Conservation (phyloP, 2,329 filamentous ascomycete genomes). For the Colletotrichum zoysiae region DNA sequence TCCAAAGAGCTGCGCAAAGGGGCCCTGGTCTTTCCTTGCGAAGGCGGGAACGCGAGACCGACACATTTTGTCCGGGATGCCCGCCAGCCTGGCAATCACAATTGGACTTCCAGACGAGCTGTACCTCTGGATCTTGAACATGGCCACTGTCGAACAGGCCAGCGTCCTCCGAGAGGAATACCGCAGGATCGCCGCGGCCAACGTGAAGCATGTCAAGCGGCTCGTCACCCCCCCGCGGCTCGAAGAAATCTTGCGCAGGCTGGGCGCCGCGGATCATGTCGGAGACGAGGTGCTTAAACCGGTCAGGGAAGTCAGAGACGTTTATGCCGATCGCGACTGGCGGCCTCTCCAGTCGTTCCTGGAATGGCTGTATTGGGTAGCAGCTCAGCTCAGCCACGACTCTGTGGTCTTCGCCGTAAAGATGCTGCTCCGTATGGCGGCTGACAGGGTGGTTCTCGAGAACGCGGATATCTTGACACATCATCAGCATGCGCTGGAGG, state of each 20-base stretch:
- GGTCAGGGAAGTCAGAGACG: conserved; percentile 46
- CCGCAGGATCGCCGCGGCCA: conserved; percentile 63
- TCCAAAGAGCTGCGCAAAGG: conserved; percentile 53
- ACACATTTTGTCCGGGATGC: conserved; percentile 72
- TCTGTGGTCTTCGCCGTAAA: conserved; percentile 57
- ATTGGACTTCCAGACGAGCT: conserved; percentile 71
- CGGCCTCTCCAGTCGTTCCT: conserved; percentile 59
- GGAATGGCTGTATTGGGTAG: conserved; percentile 54
- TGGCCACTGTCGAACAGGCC: conserved; percentile 68
- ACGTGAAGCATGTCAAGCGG: conserved; percentile 57
- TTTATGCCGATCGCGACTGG: conserved; percentile 60
- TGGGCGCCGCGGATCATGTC: conserved; percentile 69
- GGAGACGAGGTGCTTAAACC: conserved; percentile 46
- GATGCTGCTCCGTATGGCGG: conserved; percentile 66
- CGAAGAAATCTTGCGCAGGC: conserved; percentile 65
- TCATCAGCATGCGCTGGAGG: conserved; percentile 58
- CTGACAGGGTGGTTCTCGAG: conserved; percentile 62
- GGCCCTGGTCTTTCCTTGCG: conserved; percentile 62
- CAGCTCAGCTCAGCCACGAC: conserved; percentile 51
- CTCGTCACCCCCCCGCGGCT: conserved; percentile 61
- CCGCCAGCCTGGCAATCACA: conserved; percentile 61
- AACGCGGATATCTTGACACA: conserved; percentile 50
- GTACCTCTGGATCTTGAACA: conserved; percentile 74
- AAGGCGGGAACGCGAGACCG: conserved; percentile 66
- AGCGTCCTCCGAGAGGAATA: conserved; percentile 72